Evolutionary conservation across 2,329 filamentous ascomycete species (phyloP).

Genomic region (Onygenales sp.): DNA sequence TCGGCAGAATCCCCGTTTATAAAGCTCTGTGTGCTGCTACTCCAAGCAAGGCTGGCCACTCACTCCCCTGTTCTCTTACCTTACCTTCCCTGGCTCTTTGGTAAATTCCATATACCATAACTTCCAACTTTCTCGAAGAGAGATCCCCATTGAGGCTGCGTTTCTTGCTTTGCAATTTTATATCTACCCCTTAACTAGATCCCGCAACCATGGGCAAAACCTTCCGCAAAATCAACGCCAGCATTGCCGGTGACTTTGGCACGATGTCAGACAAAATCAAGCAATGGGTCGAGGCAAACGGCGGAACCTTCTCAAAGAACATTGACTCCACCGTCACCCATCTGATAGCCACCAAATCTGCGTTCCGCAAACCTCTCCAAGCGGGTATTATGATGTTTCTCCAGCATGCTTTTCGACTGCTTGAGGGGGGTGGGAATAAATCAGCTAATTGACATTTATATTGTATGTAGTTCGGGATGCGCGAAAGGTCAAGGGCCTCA

Average conservation of each 20-base stretch:
- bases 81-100: no score
- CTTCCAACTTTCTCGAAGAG: neutral
- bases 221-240: constrained; percentile 47
- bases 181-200: no score
- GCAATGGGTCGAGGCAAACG: constrained; percentile 55
- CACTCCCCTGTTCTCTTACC: no score
- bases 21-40: no score
- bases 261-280: constrained; percentile 48
- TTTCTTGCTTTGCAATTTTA: neutral
- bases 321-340: constrained; percentile 53
- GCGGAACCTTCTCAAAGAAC: constrained; percentile 46
- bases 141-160: neutral
- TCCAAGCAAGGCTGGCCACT: no score
- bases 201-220: constrained; percentile 25
- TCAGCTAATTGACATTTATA: neutral
- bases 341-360: constrained; percentile 55
- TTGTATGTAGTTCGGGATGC: constrained; percentile 30
- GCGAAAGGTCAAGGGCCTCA: constrained; percentile 24
- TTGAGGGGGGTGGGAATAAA: neutral
- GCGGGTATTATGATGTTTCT: constrained; percentile 22
- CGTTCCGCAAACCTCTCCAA: constrained; percentile 45
- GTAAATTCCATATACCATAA: neutral
- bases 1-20: no score
- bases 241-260: constrained; percentile 50
- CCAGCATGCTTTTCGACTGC: no score